phyloP scores from a whole-genome alignment of 2,329 filamentous ascomycete species.

The Hypoxylon sp. region DNA sequence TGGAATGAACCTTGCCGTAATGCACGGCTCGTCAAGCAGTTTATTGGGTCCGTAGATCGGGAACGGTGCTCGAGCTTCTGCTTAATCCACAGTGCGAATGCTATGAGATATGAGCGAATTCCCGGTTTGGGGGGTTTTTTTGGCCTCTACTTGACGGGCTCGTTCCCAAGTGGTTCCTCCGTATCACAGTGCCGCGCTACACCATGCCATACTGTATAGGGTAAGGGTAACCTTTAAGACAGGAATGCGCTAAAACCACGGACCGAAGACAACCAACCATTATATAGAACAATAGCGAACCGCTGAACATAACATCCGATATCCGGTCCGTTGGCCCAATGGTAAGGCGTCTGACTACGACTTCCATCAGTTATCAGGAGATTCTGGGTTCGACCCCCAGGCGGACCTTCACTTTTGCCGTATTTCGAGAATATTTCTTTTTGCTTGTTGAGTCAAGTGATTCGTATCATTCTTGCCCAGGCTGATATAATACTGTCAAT shows the following conservation, averaged over 20 bases:
- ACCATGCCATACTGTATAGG: constrained; percentile 4
- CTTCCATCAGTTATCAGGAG: constrained; percentile 32
- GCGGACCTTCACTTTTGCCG: constrained; percentile 27
- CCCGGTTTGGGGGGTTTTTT: no score
- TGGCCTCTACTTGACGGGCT: background rate
- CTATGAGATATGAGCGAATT: background rate
- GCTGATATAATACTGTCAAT: no score
- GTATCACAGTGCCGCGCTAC: constrained; percentile 41
- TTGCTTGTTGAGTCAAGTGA: background rate
- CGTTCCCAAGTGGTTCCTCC: background rate
- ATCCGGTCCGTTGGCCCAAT: constrained; percentile 42
- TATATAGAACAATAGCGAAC: constrained; percentile 5
- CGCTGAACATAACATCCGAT: constrained; percentile 17
- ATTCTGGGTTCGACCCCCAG: constrained; percentile 42
- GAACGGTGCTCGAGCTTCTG: background rate
- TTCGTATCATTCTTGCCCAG: background rate
- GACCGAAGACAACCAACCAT: background rate
- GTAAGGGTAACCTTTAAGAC: background rate
- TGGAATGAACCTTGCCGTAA: background rate
- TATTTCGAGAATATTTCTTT: background rate
- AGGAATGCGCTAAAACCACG: constrained; percentile 3
- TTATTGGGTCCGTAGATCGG: background rate
- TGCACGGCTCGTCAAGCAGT: background rate
- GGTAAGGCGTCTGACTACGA: constrained; percentile 42
- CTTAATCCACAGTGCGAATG: background rate